Evolutionary conservation across 768 basidiomycete species (phyloP).

Genomic region (Mycena rebaudengoi): DNA sequence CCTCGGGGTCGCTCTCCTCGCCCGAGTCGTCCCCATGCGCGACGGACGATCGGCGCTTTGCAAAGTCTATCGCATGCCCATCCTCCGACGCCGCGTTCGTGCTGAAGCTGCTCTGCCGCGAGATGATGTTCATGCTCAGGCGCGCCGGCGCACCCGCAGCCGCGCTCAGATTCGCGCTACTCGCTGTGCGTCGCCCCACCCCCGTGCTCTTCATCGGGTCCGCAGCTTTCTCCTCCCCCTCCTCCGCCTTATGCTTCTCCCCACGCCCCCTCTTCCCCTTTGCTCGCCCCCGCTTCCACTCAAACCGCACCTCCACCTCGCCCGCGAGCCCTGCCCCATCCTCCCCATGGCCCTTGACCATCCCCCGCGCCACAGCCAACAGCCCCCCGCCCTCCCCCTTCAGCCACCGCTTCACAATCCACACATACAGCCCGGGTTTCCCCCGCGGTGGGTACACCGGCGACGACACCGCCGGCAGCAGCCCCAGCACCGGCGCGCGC

Average conservation of each 20-base stretch:
- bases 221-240: conserved; percentile 27
- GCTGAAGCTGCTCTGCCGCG: conserved; percentile 46
- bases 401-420: conserved; percentile 80
- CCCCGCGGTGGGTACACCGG: conserved; percentile 28
- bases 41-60: conserved; percentile 6
- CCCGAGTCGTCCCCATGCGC: conserved; percentile 52
- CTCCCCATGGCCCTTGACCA: conserved; percentile 16
- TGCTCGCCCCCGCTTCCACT: conserved; percentile 72
- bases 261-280: conserved; percentile 37
- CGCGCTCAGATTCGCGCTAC: conserved; percentile 1
- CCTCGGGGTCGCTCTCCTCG: conserved; percentile 93
- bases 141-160: conserved; percentile 25
- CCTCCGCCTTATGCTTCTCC: conserved; percentile 33
- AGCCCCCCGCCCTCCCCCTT: conserved; percentile 59
- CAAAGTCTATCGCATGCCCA: conserved; percentile 44
- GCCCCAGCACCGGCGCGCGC: conserved; percentile 17
- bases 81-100: conserved; percentile 38
- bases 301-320: conserved; percentile 77
- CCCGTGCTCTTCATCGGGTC: conserved; percentile 25
- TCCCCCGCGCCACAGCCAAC: conserved; percentile 40
- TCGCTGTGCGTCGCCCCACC: conserved; percentile 11
- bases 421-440: conserved; percentile 70
- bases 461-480: conserved; percentile 20
- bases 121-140: conserved; percentile 46
- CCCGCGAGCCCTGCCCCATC: conserved; percentile 36